Conservation (phyloP, 805 yeast species). For the Candida parachauliodes region DNA sequence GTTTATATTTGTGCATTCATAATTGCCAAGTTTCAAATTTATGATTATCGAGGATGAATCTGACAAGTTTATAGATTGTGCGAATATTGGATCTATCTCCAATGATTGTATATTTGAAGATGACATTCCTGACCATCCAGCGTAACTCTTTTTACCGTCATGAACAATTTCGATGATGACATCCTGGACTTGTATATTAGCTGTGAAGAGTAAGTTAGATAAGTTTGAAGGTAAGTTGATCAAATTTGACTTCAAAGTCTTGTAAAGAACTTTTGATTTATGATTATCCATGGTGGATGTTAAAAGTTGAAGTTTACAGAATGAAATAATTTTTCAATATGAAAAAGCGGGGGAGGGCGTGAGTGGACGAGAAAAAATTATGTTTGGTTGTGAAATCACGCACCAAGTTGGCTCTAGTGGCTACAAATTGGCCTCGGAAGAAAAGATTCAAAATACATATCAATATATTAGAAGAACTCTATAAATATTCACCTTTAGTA, state of each 20-base stretch:
- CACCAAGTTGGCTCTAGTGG: too few relatives aligned
- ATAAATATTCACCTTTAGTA: slow-evolving; percentile 2
- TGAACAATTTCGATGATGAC: slow-evolving; percentile 48
- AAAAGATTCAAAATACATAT: background rate
- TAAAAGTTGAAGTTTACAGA: background rate
- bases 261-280: slow-evolving; percentile 23
- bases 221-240: slow-evolving; percentile 53
- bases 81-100: slow-evolving; percentile 69
- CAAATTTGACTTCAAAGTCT: slow-evolving; percentile 44
- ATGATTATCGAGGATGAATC: slow-evolving; percentile 41
- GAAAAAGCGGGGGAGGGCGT: background rate
- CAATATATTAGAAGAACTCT: background rate
- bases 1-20: slow-evolving; percentile 58
- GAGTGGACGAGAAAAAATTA: background rate
- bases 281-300: slow-evolving; percentile 32
- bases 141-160: slow-evolving; percentile 26
- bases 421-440: slow-evolving; percentile 1
- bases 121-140: slow-evolving; percentile 69
- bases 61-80: slow-evolving; percentile 43
- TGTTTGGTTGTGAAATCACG: too few relatives aligned
- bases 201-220: slow-evolving; percentile 43
- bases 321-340: background rate
- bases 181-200: slow-evolving; percentile 55
- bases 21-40: slow-evolving; percentile 45
- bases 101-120: slow-evolving; percentile 30